Base-by-base conservation (phyloP, 1,139 yeast species). In the Kodamaea plutei region DNA sequence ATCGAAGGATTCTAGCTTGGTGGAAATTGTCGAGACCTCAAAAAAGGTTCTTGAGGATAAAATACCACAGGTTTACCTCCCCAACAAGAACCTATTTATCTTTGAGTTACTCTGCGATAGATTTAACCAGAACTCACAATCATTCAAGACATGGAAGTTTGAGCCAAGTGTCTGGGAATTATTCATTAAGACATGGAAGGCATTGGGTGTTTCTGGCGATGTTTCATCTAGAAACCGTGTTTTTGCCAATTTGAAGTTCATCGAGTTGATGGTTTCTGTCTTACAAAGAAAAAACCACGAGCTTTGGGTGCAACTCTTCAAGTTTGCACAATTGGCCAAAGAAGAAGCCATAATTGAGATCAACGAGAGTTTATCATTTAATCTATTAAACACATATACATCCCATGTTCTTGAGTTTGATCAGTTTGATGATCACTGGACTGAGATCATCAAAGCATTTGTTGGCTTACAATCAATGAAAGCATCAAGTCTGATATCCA, bases 51-150 rank as follows among this genome's bases (percentile, higher is more conserved):
- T 76, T 1, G 55, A 61, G 8, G 64, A 61, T 5, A 24, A 23
- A 7, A 16, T 25, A 8, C 46, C 63, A 10, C 45, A 61, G 1
- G 61, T 76, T 1, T 69, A 68, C 37, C 69, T 87, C 8, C 96
- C 95, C 3, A 73, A 79, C 36, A 65, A 63, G 33, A 66, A 71
- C 9, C 47, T 58, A 0, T 85, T 87, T 35, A 56, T 85, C 3
- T 59, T 83, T 23, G 89, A 83, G 33, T 66, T 88, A 44, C 43
- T 83, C 3, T 63, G 78, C 38, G 93, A 84, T 46, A 65, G 89
- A 41, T 54, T 85, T 43, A 70, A 71, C 36, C 85, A 79, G 36
- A 38, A 38, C 19, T 45, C 52, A 15, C n/a, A n/a, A n/a, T n/a
- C n/a, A n/a, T 63, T 62, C 34, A 44, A 51, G 3, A 39, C 48